Base-by-base conservation (phyloP, 2,329 filamentous ascomycete species). In the Scedosporium minutisporum region DNA sequence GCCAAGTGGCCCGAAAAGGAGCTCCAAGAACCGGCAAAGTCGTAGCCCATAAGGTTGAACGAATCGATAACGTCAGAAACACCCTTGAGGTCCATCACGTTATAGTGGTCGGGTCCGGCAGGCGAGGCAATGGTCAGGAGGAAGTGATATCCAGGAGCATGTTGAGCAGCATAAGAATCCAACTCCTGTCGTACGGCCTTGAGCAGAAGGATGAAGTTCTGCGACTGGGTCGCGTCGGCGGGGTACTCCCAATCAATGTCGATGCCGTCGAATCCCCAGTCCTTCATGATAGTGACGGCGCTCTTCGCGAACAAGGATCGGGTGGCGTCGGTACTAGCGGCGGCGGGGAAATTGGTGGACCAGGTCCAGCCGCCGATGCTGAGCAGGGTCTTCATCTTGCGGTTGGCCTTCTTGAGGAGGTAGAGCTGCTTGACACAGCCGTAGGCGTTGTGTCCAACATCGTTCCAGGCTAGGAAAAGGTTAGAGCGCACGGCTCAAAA, bases 281-380 rank as follows among this genome's bases (percentile, higher is more conserved):
- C 86, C 69, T 88, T 86, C 63, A 96, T 79, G 61, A 95, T 73
- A 6, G 79, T 74, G 0, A 93, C 87, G 2, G 90, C 85, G 3
- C 82, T 84, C 57, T 81, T 75, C 5, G 91, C 91, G 74, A 96
- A 96, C 1, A 68, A 82, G 42, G 78, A 73, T 16, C 91, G 82
- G 16, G 84, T 86, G 2, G 78, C 74, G 0, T 81, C 79, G 0
- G 87, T 88, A 64, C 84, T 85, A 9, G 87, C 85, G 0, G 87
- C 87, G 1, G 78, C 77, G 0, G 89, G 79, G 71, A 96, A 93
- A 72, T 91, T 90, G 67, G 81, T 77, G 1, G 89, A 91, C 74
- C 90, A 95, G 0, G 89, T 92, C 89, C 89, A 96, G 33, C 92
- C 91, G 58, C 92, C 92, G 66, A 96, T 91, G 58, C 85, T 90